Conservation (phyloP, 2,329 filamentous ascomycete genomes). For the Pestalotiopsis sp. region DNA sequence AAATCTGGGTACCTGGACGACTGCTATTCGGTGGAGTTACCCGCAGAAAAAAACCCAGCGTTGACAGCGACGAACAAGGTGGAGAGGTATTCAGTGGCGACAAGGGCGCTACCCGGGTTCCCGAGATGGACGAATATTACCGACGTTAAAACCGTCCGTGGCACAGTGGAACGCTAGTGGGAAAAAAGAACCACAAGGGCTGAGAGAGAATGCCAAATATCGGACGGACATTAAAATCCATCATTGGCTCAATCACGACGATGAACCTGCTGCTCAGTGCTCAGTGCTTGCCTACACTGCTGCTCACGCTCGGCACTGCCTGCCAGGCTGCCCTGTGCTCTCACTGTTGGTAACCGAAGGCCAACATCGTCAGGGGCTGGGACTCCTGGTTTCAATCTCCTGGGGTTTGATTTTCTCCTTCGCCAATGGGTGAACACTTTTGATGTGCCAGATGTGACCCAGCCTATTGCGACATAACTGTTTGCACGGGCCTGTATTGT, state of each 20-base stretch:
- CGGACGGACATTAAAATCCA: background rate
- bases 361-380: background rate
- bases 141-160: background rate
- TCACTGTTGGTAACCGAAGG: background rate
- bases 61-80: background rate
- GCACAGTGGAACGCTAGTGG: background rate
- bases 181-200: background rate
- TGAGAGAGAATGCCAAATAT: background rate
- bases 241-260: background rate
- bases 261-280: too few species aligned
- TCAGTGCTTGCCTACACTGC: background rate
- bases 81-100: background rate
- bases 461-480: background rate
- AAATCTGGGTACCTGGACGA: background rate
- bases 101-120: background rate
- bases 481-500: background rate
- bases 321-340: background rate
- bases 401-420: background rate
- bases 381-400: background rate
- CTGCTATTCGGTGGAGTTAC: background rate
- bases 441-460: background rate
- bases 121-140: background rate
- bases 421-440: background rate
- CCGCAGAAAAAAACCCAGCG: background rate
- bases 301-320: background rate